Evolutionary conservation across 306 rosid genomes (phyloP), one percentile per base, ranked within the genome.

Genomic region (Cicer chorassanicum): DNA sequence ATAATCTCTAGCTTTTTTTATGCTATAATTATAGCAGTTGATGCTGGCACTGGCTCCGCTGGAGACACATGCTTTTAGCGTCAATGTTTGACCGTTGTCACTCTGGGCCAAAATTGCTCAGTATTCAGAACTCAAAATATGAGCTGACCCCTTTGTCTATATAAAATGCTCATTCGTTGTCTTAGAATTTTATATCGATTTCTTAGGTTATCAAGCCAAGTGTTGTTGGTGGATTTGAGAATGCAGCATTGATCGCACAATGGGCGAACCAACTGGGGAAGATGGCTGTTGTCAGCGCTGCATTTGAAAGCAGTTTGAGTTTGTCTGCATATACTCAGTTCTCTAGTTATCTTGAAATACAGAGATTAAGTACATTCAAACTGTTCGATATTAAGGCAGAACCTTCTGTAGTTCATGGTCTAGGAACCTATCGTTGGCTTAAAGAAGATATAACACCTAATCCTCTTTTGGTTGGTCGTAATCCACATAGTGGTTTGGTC

Each of bases 131-230:
- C 63, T 42, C 2, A 2, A n/a, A 65, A 13, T 8, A 19, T 46
- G 48, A 40, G 67, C 43, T 60, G 50, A 71, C 69, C 9, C 38
- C 56, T 19, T 74, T 45, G 54, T 83, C 40, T 14, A 53, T 69
- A 69, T 57, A 63, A 14, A 81, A 56, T 54, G 50, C 41, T 51
- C 24, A 73, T 44, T 77, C 9, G 13, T 45, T 60, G 36, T 68
- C 59, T 55, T 63, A 10, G 38, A 55, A 60, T 73, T 73, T 60
- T 68, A 13, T 63, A 4, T 62, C 39, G 34, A 65, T 65, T 42
- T 85, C 79, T 82, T 82, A 94, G 98, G 97, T 94, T 72, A 94
- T 94, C 77, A 94, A 91, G 82, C 98, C 98, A 63, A 88, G 96
- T 74, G 89, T 91, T 56, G 85, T 94, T 81, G 98, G 96, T 62